Evolutionary conservation across 305 asterid species (phyloP), one percentile per base, ranked within the genome.

Genomic region (Coffea humblotiana): DNA sequence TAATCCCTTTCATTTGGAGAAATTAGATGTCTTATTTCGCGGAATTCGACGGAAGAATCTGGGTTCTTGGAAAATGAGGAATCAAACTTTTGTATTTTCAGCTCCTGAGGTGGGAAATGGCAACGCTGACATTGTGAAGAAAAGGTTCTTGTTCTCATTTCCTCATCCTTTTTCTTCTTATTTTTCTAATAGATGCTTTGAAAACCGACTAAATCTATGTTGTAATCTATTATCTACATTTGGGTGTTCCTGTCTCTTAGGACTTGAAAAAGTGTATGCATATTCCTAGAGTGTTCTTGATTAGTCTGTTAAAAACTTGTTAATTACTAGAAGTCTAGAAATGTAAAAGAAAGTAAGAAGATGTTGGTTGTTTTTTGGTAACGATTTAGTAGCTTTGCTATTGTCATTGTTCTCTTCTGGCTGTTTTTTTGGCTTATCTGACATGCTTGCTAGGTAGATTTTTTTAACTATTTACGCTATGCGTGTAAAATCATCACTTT

Each of bases 71-170:
- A 80, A 74, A 67, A 83, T 52, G 69, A 84, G 79, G 77, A 81
- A 71, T 29, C 70, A 71, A 73, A 76, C 75, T 70, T 54, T 72
- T 81, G 78, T 81, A 48, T 82, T 82, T 82, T 86, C 89, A 2
- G 90, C 92, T 16, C 52, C 76, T 70, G 89, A 84, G 43, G 85
- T 78, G 66, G 82, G 48, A 76, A 82, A 77, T 45, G 72, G 79
- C 45, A 84, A 75, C 37, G 52, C 82, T 78, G 83, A 77, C 51
- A 78, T 61, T 16, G 52, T 81, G 43, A 32, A 76, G 85, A 85
- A 83, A 77, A 86, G 91, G 95, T 91, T 84, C 37, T 27, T 65
- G 71, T 70, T 49, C 21, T 64, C 9, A 40, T 11, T 54, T 27
- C 12, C 27, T 15, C 27, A 49, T 43, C 7, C 29, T 60, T 8